Evolutionary conservation across 1,284 basidiomycete species (phyloP), one percentile per base, ranked within the genome.

Genomic region (Inonotus obliquus): DNA sequence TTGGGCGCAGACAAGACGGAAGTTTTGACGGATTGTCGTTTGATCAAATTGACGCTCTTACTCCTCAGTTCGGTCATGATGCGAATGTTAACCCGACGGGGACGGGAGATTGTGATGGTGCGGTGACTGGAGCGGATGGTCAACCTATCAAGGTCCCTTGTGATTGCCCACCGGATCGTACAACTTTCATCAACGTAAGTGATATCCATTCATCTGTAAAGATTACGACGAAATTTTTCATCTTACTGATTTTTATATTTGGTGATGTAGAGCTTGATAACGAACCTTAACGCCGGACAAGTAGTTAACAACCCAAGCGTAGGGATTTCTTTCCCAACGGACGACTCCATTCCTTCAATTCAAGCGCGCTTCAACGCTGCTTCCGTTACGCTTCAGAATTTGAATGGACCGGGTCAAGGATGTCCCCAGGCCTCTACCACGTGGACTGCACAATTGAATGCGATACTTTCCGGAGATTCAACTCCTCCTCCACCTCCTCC

Each of bases 141-240:
- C 60, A 72, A 54, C 73, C 73, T 19, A 70, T 76, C 69, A 71
- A 72, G 66, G 68, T 78, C 23, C 76, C 77, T 0, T 78, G 77
- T 68, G 47, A 64, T 37, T 78, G 76, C 69, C 77, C 77, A 29
- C 77, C 76, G 0, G 35, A 65, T 35, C 73, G 73, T 53, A 67
- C 66, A 52, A 62, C 63, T 17, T 77, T 73, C 71, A 71, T 75
- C 67, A 59, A 67, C 47, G 73, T 70, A 52, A 38, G 61, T 44
- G n/a, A 21, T 44, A 67, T 29, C 59, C 21, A n/a, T 44, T 32
- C 52, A 27, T 21, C 17, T 29, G 48, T 39, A 39, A 13, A 11
- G n/a, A 13, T n/a, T 13, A 39, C n/a, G 17, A 0, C 37, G 39
- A 14, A 0, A 39, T 39, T 39, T 2, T 39, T 39, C 4, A 13